These are phyloP conservation scores for Penicillium sp. DNA, from an alignment of 2,329 filamentous ascomycete genomes.

Conservation along the genomic window DNA sequence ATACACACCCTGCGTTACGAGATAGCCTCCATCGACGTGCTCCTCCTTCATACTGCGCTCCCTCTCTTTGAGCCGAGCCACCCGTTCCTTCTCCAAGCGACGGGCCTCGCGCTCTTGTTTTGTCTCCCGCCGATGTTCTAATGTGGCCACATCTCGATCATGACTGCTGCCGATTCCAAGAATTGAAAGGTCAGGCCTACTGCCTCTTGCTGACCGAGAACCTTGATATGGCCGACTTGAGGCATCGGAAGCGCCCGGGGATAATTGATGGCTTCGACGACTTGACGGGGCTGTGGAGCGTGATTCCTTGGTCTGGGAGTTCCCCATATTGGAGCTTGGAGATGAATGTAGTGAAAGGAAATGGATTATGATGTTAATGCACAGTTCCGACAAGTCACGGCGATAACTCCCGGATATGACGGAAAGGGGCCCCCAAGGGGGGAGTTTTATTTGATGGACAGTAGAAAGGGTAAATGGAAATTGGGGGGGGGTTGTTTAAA, in stretches of 20 bases:
- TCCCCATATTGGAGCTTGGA: constrained; percentile 38
- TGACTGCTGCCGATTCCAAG: constrained; percentile 52
- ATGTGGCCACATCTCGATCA: constrained; percentile 50
- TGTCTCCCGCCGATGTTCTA: constrained; percentile 72
- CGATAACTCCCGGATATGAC: constrained; percentile 11
- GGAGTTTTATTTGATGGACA: background rate
- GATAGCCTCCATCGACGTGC: constrained; percentile 86
- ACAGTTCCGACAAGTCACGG: background rate
- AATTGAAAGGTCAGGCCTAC: constrained; percentile 59
- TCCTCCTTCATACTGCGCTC: constrained; percentile 89
- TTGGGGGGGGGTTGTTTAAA: no score
- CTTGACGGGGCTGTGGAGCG: constrained; percentile 31
- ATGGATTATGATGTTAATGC: background rate
- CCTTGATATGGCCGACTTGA: constrained; percentile 32
- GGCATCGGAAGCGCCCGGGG: constrained; percentile 29
- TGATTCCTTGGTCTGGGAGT: constrained; percentile 48
- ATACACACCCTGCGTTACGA: constrained; percentile 93
- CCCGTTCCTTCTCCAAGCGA: constrained; percentile 76
- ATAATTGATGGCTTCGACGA: constrained; percentile 33
- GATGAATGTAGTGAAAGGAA: constrained; percentile 1
- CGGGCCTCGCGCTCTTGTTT: constrained; percentile 87
- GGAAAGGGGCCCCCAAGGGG: constrained; percentile 15
- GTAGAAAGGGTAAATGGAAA: background rate
- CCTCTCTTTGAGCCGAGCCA: constrained; percentile 73
- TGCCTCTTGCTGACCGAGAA: constrained; percentile 51